Base-by-base conservation (phyloP, 2,329 filamentous ascomycete genomes). In the Sclerotinia borealis region DNA sequence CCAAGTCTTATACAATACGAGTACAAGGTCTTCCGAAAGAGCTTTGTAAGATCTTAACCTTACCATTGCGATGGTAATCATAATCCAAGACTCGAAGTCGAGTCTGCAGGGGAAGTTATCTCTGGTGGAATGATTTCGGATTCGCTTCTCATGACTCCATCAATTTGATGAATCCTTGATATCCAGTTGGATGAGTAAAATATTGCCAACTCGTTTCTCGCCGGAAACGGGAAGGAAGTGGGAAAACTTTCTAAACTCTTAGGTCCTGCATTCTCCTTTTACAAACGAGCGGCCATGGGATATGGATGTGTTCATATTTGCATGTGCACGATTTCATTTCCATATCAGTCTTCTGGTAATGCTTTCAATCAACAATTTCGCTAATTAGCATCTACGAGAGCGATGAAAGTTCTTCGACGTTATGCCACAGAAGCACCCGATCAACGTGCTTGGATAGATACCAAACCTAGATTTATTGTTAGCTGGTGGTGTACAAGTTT, bases 401-500 rank as follows among this genome's bases (percentile, higher is more conserved):
- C 34, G 25, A 72, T 72, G 71, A 69, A 71, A 37, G 55, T 71
- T 19, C 31, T 72, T 64, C 66, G 66, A 34, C 68, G 66, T 43
- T 63, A 70, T 59, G 56, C 59, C 25, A 66, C 43, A 59, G 60
- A 64, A 36, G 66, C 70, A 51, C 73, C 73, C 10, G 70, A 66
- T 15, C 58, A 65, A 13, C 66, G 65, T 54, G 61, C 52, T 9
- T 71, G 68, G 60, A 63, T 68, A 54, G 66, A 83, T 56, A 87
- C 93, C 77, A 95, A 96, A 75, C 92, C 93, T 19, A 96, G 92
- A 0, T 80, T 98, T 43, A 83, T 98, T 66, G 92, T 96, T 70
- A 93, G 90, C 76, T 98, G 93, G 92, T 98, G 93, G 93, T 91
- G 89, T 67, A 93, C 91, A 47, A 81, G 85, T 13, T 93, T 93